phyloP scores from a whole-genome alignment of 148 eudicot genomes.

The Simmondsia chinensis region DNA sequence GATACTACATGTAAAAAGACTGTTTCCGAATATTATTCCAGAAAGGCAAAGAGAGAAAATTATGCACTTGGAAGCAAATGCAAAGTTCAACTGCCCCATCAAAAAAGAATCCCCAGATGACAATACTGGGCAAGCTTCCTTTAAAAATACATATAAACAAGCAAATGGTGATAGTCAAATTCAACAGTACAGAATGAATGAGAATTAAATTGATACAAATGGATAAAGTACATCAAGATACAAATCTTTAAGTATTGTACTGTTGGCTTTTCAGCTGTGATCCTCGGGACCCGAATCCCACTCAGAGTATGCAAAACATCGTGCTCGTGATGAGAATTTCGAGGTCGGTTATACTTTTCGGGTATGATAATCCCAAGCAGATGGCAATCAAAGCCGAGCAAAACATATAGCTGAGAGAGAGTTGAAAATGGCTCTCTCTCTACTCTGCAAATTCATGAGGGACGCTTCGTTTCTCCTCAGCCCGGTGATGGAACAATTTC shows the following conservation, averaged over 20 bases:
- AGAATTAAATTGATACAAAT: constrained; percentile 20
- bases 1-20: too few relatives aligned
- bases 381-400: constrained; percentile 7
- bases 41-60: too few relatives aligned
- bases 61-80: too few relatives aligned
- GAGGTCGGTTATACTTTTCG: too few relatives aligned
- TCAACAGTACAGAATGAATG: constrained; percentile 14
- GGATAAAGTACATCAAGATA: constrained; percentile 3
- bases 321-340: too few relatives aligned
- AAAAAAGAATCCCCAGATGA: constrained; percentile 12
- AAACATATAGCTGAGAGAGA: constrained; percentile 12
- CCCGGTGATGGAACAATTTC: constrained; percentile 83
- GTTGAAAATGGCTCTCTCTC: constrained; percentile 11
- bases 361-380: constrained; percentile 2
- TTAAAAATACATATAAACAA: constrained; percentile 13
- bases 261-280: constrained; percentile 6
- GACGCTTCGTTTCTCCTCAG: constrained; percentile 47
- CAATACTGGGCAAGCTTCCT: neutral
- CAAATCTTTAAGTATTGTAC: constrained; percentile 7
- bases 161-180: constrained; percentile 5
- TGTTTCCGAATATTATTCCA: too few relatives aligned
- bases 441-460: constrained; percentile 31
- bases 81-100: constrained; percentile 11
- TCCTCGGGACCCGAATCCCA: too few relatives aligned
- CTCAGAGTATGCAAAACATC: too few relatives aligned